phyloP scores from a whole-genome alignment of 2,329 filamentous ascomycete species.

The Hypoxylon sp. region DNA sequence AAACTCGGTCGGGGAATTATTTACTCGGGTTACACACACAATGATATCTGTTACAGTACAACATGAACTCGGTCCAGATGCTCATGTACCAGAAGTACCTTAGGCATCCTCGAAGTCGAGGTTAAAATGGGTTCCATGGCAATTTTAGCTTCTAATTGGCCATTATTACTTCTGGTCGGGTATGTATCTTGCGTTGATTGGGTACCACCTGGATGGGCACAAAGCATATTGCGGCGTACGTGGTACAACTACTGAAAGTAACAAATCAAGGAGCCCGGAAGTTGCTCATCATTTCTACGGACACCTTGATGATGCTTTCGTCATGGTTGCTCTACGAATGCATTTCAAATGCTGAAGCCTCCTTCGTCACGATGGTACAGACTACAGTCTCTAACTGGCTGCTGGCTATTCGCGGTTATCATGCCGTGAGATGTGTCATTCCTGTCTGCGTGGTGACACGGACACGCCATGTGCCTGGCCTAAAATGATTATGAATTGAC shows the following conservation, averaged over 20 bases:
- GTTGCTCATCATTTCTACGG: slow-evolving; percentile 16
- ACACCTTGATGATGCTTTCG: slow-evolving; percentile 18
- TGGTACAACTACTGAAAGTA: slow-evolving; percentile 31
- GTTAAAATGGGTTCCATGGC: slow-evolving; percentile 19
- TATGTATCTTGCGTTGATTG: slow-evolving; percentile 31
- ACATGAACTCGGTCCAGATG: not conserved
- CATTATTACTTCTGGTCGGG: not conserved
- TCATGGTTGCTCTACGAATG: slow-evolving; percentile 12
- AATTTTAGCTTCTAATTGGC: slow-evolving; percentile 25
- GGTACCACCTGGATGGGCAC: slow-evolving; percentile 41
- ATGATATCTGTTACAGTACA: slow-evolving; percentile 4
- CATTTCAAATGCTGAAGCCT: slow-evolving; percentile 22
- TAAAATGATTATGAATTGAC: slow-evolving; percentile 20
- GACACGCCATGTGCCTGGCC: slow-evolving; percentile 34
- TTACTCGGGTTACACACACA: slow-evolving; percentile 14
- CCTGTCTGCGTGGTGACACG: slow-evolving; percentile 28
- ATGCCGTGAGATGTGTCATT: slow-evolving; percentile 42
- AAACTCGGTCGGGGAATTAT: slow-evolving; percentile 24
- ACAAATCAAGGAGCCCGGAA: slow-evolving; percentile 21
- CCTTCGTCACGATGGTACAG: slow-evolving; percentile 28
- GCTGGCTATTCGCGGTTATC: slow-evolving; percentile 27
- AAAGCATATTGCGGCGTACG: slow-evolving; percentile 15
- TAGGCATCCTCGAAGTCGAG: slow-evolving; percentile 20
- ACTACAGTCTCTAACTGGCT: slow-evolving; percentile 26
- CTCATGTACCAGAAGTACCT: slow-evolving; percentile 27